Evolutionary conservation across 257 asterid species (phyloP), one percentile per base, ranked within the genome.

Genomic region (Nicotiana noctiflora): DNA sequence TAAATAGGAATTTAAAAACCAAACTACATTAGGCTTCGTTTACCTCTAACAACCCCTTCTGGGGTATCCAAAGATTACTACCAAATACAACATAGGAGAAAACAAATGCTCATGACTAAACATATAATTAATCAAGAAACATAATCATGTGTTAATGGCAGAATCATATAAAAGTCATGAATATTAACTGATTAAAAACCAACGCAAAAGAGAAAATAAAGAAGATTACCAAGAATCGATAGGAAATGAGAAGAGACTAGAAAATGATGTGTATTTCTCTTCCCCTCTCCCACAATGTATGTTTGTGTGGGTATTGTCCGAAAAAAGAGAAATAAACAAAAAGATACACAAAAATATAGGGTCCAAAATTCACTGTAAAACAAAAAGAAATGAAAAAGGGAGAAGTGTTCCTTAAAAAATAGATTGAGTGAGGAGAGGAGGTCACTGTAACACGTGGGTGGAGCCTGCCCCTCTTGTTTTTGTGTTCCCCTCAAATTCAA

Each of bases 311-410:
- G 23, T 72, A 72, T 49, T 46, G 23, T 14, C 60, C 8, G 0
- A 0, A 17, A 51, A 49, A 49, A 49, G 14, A 25, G 25, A 74
- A 49, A 74, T 23, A 23, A 23, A 74, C 23, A 74, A 74, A 70
- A 74, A 49, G 61, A 49, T 49, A 49, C 60, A 72, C 61, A 49
- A 49, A 74, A 74, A 7, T 74, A 49, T 49, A 23, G 79, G 79
- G 79, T 49, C 79, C 44, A 74, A 74, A 74, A 74, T 15, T 49
- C 79, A 74, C 40, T 74, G 79, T 25, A 49, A 74, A 74, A 74
- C 61, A 74, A 74, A 74, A 74, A 49, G 44, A 3, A 15, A 49
- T 40, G 14, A 15, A 74, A 49, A 4, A 23, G 9, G 8, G 5
- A 6, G 6, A 13, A 46, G 4, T 46, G 78, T 23, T 72, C 40